Percentiles rank a stretch among this genome's conserved stretches.
Evolutionary conservation across 352 stramenopile species (phyloP).

Genomic region (Globisporangium irregulare): DNA sequence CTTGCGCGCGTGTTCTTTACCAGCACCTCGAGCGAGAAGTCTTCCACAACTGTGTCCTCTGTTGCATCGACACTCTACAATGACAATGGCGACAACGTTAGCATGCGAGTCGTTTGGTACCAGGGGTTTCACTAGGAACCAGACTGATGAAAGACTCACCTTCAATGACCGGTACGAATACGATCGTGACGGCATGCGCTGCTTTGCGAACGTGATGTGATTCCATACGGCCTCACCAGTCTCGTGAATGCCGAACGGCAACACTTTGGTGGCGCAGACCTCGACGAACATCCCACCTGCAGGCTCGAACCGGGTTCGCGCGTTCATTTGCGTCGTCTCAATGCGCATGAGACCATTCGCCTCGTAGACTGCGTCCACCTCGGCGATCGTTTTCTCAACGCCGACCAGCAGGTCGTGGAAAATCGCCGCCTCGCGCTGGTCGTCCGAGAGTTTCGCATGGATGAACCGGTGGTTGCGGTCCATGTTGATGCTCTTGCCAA

Average conservation of each 20-base stretch:
- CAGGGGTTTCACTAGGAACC: background rate
- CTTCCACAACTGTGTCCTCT: background rate
- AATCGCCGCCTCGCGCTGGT: slow-evolving; percentile 1
- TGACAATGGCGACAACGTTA: background rate
- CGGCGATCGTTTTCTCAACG: slow-evolving; percentile 21
- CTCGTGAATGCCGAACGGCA: slow-evolving; percentile 30
- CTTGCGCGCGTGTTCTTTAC: slow-evolving; percentile 28
- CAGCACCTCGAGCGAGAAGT: slow-evolving; percentile 25
- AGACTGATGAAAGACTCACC: background rate
- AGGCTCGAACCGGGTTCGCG: slow-evolving; percentile 19
- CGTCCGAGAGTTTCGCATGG: background rate
- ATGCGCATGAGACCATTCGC: slow-evolving; percentile 21
- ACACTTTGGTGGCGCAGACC: slow-evolving; percentile 26
- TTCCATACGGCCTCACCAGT: slow-evolving; percentile 37
- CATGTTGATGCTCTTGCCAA: background rate
- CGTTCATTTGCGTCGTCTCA: slow-evolving; percentile 24
- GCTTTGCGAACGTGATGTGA: slow-evolving; percentile 29
- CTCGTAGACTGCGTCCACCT: slow-evolving; percentile 26
- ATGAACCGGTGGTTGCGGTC: background rate
- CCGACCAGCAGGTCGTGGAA: slow-evolving; percentile 24
- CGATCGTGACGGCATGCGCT: slow-evolving; percentile 26
- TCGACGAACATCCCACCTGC: slow-evolving; percentile 21
- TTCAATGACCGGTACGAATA: slow-evolving; percentile 30
- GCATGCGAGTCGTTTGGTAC: background rate
- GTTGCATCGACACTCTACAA: background rate